Evolutionary conservation across 2,329 filamentous ascomycete species (phyloP).

Genomic region (Calonectria hongkongensis): DNA sequence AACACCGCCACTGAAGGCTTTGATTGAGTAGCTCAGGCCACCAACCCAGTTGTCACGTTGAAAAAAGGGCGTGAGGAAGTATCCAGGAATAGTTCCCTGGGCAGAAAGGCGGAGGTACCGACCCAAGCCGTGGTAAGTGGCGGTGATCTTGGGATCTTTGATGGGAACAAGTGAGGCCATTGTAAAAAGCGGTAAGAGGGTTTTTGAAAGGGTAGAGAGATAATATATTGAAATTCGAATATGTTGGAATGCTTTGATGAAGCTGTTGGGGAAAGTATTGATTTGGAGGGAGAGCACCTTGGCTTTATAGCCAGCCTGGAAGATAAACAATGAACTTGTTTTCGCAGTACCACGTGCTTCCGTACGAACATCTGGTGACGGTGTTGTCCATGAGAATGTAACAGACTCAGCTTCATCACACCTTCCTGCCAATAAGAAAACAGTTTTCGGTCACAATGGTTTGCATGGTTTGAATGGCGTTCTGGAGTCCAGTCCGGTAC

Average conservation of each 20-base stretch:
- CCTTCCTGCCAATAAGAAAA: background rate
- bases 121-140: constrained; percentile 17
- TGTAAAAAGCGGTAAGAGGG: background rate
- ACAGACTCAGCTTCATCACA: background rate
- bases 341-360: background rate
- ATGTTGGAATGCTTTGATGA: background rate
- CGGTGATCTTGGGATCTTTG: constrained; percentile 2
- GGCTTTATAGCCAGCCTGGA: background rate
- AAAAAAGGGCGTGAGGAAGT: constrained; percentile 22
- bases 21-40: constrained; percentile 28
- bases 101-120: constrained; percentile 22
- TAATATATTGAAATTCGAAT: background rate
- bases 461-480: background rate
- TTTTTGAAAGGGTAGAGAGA: background rate
- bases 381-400: background rate
- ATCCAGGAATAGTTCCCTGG: constrained; percentile 11
- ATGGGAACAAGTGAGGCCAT: constrained; percentile 13
- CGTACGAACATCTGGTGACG: background rate
- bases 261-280: background rate
- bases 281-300: background rate
- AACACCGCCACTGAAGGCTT: constrained; percentile 6
- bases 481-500: background rate
- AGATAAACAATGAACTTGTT: background rate
- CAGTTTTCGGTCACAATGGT: background rate
- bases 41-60: constrained; percentile 15